Evolutionary conservation across 306 rosid species (phyloP).

Genomic region (Quercus parvula): DNA sequence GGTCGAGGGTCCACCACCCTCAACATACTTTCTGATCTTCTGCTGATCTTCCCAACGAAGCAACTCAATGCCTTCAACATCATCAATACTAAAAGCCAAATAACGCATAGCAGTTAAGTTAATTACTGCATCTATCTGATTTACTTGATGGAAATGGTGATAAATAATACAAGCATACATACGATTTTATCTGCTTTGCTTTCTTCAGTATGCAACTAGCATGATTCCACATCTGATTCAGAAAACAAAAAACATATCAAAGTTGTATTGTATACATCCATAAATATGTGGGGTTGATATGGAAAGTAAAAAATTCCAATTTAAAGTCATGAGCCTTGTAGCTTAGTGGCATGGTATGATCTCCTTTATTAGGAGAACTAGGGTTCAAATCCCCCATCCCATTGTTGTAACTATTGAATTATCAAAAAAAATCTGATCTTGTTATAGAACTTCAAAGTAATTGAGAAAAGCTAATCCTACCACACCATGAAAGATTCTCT

Average conservation of each 20-base stretch:
- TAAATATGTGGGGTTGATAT: no score
- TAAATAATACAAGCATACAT: conserved; percentile 26
- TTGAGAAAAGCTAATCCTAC: background rate
- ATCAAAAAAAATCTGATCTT: background rate
- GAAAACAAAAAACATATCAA: conserved; percentile 14
- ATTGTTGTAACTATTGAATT: no score
- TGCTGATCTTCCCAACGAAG: conserved; percentile 97
- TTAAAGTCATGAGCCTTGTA: background rate
- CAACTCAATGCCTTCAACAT: conserved; percentile 78
- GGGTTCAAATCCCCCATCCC: no score
- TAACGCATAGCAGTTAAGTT: background rate
- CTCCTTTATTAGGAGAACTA: no score
- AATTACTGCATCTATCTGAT: conserved; percentile 16
- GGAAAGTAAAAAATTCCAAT: conserved; percentile 5
- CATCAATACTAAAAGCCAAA: conserved; percentile 57
- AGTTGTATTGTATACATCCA: background rate
- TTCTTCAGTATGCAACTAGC: conserved; percentile 76
- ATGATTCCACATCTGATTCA: conserved; percentile 93
- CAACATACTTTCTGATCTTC: conserved; percentile 71
- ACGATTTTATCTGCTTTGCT: conserved; percentile 86
- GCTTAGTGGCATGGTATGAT: no score
- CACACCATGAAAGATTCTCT: background rate
- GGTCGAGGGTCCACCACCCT: conserved; percentile 33
- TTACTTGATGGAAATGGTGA: conserved; percentile 7
- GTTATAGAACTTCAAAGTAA: background rate